These are phyloP conservation scores for Suillus brevipes DNA, from an alignment of 768 basidiomycete genomes.

Conservation along the genomic window DNA sequence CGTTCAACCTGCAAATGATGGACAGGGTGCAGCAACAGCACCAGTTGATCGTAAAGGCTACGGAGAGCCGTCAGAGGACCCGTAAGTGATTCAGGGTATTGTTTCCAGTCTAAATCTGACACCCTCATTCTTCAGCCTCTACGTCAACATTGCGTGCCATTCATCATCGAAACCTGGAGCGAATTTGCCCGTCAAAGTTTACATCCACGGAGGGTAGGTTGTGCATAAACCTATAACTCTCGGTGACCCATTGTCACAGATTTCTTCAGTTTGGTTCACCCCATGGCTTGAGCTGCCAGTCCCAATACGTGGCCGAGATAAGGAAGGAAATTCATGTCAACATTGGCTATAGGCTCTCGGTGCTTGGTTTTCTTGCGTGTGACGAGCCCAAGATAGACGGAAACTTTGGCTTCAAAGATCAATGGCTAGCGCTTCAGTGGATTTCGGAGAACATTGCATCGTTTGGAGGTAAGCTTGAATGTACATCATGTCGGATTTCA, in stretches of 20 bases:
- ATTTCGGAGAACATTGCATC: conserved; percentile 61
- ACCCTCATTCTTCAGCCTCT: conserved; percentile 43
- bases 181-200: conserved; percentile 66
- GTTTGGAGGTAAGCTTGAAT: conserved; percentile 60
- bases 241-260: conserved; percentile 34
- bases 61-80: conserved; percentile 70
- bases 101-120: neutral
- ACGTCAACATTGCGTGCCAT: conserved; percentile 64
- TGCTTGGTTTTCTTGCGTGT: conserved; percentile 73
- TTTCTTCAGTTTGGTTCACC: conserved; percentile 82
- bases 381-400: conserved; percentile 62
- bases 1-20: conserved; percentile 63
- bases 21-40: conserved; percentile 54
- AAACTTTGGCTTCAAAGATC: conserved; percentile 85
- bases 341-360: conserved; percentile 74
- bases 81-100: conserved; percentile 41
- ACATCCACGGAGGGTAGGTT: conserved; percentile 73
- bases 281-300: conserved; percentile 57
- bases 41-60: conserved; percentile 63
- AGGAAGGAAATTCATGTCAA: conserved; percentile 74
- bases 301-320: conserved; percentile 65
- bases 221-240: neutral
- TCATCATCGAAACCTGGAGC: conserved; percentile 41
- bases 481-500: neutral
- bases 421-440: conserved; percentile 78